phyloP scores from a whole-genome alignment of 768 basidiomycete species.

The Mycena venus region DNA sequence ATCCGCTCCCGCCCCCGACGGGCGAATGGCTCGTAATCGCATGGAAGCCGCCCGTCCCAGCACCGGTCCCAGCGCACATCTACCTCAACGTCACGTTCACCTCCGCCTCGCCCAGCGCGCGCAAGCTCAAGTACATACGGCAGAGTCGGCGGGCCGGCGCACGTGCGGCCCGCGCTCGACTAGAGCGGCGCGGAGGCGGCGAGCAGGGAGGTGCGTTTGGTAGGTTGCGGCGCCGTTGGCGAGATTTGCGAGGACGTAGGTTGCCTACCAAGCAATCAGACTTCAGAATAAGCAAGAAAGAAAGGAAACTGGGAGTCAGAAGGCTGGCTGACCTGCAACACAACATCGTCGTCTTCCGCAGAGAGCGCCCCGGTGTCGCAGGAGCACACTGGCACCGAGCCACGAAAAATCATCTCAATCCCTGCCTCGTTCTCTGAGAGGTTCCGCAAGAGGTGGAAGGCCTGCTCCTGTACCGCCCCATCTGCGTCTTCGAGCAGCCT shows the following conservation, averaged over 20 bases:
- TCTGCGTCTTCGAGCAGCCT: constrained; percentile 72
- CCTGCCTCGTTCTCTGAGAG: constrained; percentile 75
- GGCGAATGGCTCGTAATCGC: not conserved
- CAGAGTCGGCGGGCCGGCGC: constrained; percentile 71
- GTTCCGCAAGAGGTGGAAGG: constrained; percentile 75
- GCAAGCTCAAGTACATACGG: constrained; percentile 73
- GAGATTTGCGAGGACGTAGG: constrained; percentile 76
- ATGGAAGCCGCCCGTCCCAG: too few species aligned
- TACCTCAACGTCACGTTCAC: constrained; percentile 55
- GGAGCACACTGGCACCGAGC: constrained; percentile 60
- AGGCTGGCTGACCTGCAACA: constrained; percentile 62
- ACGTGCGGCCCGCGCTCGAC: constrained; percentile 70
- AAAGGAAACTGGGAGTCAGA: constrained; percentile 9
- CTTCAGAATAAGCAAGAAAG: not conserved
- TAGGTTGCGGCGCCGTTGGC: constrained; percentile 68
- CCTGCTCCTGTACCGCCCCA: constrained; percentile 76
- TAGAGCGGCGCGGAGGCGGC: constrained; percentile 69
- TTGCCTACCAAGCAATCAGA: constrained; percentile 57
- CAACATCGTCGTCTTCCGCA: constrained; percentile 65
- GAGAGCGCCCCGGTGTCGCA: constrained; percentile 62
- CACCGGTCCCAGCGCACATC: constrained; percentile 54
- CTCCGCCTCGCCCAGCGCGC: constrained; percentile 54
- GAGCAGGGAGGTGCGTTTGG: constrained; percentile 63
- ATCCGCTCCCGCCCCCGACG: constrained; percentile 34
- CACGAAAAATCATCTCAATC: constrained; percentile 70